Percentiles rank a stretch among this genome's conserved stretches.
These are phyloP conservation scores for Pleurotus salmoneostramineus DNA, from an alignment of 768 basidiomycete genomes.

Conservation along the genomic window DNA sequence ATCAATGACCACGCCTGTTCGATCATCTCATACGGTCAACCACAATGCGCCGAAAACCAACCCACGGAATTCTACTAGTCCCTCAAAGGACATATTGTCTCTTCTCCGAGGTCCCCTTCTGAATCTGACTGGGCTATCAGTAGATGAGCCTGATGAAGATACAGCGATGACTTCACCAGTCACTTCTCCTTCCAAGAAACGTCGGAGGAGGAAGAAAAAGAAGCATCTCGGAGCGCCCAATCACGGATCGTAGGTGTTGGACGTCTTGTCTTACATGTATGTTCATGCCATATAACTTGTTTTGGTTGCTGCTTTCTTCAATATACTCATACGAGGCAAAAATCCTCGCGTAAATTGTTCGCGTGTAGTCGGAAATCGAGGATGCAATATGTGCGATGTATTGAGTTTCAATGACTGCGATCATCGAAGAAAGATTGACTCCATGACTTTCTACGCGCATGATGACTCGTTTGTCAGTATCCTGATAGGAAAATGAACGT, in stretches of 20 bases:
- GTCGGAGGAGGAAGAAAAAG: constrained; percentile 53
- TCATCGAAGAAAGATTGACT: too few relatives aligned
- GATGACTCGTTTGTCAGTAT: too few relatives aligned
- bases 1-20: not conserved
- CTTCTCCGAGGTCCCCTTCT: constrained; percentile 41
- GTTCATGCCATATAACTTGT: too few relatives aligned
- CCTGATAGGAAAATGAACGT: not conserved
- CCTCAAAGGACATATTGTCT: constrained; percentile 12
- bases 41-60: constrained; percentile 1
- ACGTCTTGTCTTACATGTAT: too few relatives aligned
- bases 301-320: too few relatives aligned
- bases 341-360: too few relatives aligned
- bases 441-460: too few relatives aligned
- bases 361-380: too few relatives aligned
- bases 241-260: not conserved
- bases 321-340: too few relatives aligned
- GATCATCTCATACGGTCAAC: constrained; percentile 1
- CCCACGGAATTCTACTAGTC: not conserved
- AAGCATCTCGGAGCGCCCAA: constrained; percentile 10
- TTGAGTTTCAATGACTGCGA: too few relatives aligned
- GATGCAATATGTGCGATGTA: too few relatives aligned
- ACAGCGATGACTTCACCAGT: constrained; percentile 12
- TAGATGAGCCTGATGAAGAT: constrained; percentile 28
- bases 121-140: constrained; percentile 51
- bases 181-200: constrained; percentile 45